These are phyloP conservation scores for Coemansia sp. DNA, from an alignment of 192 early-diverging fungal genomes.

Conservation along the genomic window DNA sequence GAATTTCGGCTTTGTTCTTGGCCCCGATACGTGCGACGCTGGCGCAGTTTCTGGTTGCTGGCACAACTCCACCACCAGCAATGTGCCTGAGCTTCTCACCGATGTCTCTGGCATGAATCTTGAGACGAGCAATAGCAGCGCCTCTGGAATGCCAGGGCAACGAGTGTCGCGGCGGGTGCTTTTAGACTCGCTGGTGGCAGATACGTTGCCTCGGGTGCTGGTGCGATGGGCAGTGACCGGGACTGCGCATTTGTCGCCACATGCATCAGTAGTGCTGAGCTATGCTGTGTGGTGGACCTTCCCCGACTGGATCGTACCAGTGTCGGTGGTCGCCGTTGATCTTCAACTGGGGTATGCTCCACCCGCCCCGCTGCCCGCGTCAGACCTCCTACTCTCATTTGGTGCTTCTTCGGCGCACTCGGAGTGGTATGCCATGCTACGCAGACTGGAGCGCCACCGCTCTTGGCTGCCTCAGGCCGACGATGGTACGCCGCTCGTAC, in stretches of 20 bases:
- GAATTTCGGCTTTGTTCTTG: background rate
- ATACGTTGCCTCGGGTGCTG: slow-evolving; percentile 27
- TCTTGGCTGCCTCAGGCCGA: slow-evolving; percentile 37
- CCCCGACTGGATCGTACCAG: slow-evolving; percentile 44
- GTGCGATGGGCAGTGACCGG: slow-evolving; percentile 19
- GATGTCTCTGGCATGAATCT: background rate
- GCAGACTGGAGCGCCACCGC: slow-evolving; percentile 23
- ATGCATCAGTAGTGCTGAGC: slow-evolving; percentile 18
- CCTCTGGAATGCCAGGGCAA: background rate
- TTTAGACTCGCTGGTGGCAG: slow-evolving; percentile 18
- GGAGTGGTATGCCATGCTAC: slow-evolving; percentile 52
- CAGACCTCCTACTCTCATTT: slow-evolving; percentile 3
- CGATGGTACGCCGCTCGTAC: slow-evolving; percentile 45
- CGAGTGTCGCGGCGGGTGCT: slow-evolving; percentile 31
- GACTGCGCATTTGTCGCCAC: slow-evolving; percentile 13
- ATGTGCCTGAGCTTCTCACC: background rate
- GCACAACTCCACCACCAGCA: background rate
- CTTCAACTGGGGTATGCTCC: slow-evolving; percentile 33
- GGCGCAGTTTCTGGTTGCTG: background rate
- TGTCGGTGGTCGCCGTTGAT: slow-evolving; percentile 32
- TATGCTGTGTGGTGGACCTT: slow-evolving; percentile 35
- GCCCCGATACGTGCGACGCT: background rate
- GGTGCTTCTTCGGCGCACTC: slow-evolving; percentile 13
- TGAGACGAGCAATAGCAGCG: background rate
- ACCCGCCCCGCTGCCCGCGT: background rate